Evolutionary conservation across 2,329 filamentous ascomycete genomes (phyloP).

Genomic region (Cercospora sojina): DNA sequence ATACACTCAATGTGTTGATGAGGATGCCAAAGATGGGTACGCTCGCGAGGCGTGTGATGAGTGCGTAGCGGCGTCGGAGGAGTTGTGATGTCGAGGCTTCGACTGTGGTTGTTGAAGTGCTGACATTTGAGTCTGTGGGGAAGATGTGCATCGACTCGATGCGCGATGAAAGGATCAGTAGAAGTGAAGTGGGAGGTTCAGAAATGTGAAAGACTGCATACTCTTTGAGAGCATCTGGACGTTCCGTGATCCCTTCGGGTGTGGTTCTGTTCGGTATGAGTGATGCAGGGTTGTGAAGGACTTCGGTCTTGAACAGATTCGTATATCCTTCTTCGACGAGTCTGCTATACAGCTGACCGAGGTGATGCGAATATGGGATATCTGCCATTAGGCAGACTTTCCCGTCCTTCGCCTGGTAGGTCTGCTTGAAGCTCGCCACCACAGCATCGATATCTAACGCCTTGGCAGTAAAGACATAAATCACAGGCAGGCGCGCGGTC

Average conservation of each 20-base stretch:
- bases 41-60: constrained; percentile 75
- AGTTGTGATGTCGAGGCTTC: constrained; percentile 54
- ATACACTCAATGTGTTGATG: constrained; percentile 90
- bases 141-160: constrained; percentile 78
- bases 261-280: constrained; percentile 80
- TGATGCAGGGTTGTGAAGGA: constrained; percentile 76
- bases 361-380: constrained; percentile 77
- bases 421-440: constrained; percentile 61
- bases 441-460: constrained; percentile 62
- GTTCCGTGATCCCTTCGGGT: constrained; percentile 50
- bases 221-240: constrained; percentile 55
- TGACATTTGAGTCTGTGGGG: constrained; percentile 50
- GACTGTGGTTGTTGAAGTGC: constrained; percentile 38
- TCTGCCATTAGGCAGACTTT: constrained; percentile 84
- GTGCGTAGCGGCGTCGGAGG: constrained; percentile 83
- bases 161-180: constrained; percentile 82
- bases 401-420: constrained; percentile 63
- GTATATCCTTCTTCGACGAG: constrained; percentile 66
- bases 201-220: constrained; percentile 85
- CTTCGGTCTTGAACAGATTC: constrained; percentile 65
- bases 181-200: constrained; percentile 74
- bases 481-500: constrained; percentile 79
- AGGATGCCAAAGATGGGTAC: constrained; percentile 87
- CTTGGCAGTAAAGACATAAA: constrained; percentile 84
- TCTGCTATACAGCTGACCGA: constrained; percentile 56